Evolutionary conservation across 2,329 filamentous ascomycete genomes (phyloP).

Genomic region (Fusarium zealandicum): DNA sequence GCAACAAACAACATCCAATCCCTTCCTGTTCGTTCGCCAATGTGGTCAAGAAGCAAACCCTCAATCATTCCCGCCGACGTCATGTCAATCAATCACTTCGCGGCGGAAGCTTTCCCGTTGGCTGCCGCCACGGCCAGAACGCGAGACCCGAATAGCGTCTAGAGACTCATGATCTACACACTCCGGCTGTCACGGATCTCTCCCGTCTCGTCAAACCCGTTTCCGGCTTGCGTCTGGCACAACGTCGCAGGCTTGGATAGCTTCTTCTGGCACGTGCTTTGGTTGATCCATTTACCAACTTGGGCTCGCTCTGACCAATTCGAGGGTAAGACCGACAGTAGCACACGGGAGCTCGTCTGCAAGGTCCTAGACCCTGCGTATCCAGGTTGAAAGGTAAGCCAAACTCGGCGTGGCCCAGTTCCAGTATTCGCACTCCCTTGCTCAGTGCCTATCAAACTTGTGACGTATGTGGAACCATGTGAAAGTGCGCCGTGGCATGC

Average conservation of each 20-base stretch:
- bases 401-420: conserved; percentile 5
- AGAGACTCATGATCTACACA: conserved; percentile 8
- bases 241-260: conserved; percentile 18
- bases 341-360: background rate
- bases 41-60: conserved; percentile 7
- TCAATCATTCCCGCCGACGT: conserved; percentile 25
- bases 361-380: conserved; percentile 3
- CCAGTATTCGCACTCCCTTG: conserved; percentile 10
- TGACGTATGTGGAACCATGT: conserved; percentile 20
- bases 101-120: background rate
- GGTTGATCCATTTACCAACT: conserved; percentile 8
- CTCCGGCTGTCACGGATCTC: conserved; percentile 18
- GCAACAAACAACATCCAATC: conserved; percentile 20
- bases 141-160: background rate
- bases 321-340: conserved; percentile 1
- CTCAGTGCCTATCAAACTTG: conserved; percentile 20
- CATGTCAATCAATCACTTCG: conserved; percentile 11
- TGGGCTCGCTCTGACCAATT: no score
- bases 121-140: background rate
- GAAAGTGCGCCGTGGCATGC: background rate
- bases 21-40: conserved; percentile 2
- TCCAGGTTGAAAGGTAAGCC: background rate
- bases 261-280: conserved; percentile 19
- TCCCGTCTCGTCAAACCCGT: conserved; percentile 7
- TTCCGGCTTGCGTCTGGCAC: conserved; percentile 16